Evolutionary conservation across 768 basidiomycete genomes (phyloP).

Genomic region (Pleurotus eryngii): DNA sequence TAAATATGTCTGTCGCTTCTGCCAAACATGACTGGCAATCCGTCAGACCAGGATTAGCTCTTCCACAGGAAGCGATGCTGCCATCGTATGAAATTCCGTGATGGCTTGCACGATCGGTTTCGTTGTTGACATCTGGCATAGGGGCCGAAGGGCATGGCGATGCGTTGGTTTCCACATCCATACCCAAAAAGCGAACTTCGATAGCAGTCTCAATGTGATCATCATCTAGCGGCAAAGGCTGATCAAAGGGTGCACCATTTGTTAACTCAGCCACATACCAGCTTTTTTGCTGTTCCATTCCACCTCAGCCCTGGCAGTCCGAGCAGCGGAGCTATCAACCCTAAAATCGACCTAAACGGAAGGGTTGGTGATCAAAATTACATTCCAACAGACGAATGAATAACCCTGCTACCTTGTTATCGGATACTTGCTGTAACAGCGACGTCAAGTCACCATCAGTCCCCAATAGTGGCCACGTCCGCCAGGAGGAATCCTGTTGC

Average conservation of each 20-base stretch:
- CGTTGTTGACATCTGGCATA: conserved; percentile 11
- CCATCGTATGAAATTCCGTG: conserved; percentile 47
- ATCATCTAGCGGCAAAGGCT: conserved; percentile 51
- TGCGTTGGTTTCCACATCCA: conserved; percentile 10
- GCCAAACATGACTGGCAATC: conserved; percentile 46
- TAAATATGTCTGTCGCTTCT: conserved; percentile 32
- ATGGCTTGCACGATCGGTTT: conserved; percentile 37
- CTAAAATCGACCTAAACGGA: conserved; percentile 61
- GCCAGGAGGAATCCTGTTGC: conserved; percentile 50
- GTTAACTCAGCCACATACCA: conserved; percentile 39
- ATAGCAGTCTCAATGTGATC: conserved; percentile 78
- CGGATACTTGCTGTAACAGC: conserved; percentile 78
- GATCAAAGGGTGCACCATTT: conserved; percentile 1
- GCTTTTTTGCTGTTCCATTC: conserved; percentile 92
- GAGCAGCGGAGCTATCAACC: conserved; percentile 63
- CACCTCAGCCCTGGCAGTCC: conserved; percentile 48
- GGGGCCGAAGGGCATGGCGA: conserved; percentile 15
- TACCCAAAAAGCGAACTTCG: conserved; percentile 37
- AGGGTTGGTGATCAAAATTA: background rate
- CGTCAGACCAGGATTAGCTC: conserved; percentile 28
- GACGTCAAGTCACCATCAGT: conserved; percentile 80
- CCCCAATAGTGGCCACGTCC: conserved; percentile 77
- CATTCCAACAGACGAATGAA: background rate
- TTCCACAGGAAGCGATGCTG: conserved; percentile 46
- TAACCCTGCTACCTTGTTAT: conserved; percentile 53